Conservation (phyloP, 345 rosid species). For the Boechera stricta region DNA sequence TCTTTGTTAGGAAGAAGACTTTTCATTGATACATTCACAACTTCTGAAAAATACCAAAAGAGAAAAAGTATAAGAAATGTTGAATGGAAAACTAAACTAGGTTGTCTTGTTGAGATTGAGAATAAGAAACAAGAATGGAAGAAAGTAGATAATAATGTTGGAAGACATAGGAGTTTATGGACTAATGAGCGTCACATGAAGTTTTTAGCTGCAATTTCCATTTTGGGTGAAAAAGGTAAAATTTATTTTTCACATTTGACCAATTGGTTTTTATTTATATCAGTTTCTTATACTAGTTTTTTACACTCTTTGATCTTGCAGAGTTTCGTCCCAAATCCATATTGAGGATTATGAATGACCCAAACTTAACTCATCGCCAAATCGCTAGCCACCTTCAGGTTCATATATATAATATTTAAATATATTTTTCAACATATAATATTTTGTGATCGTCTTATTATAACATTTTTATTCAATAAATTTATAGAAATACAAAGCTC, state of each 20-base stretch:
- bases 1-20: neutral
- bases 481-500: conserved; percentile 57
- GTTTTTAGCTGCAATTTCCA: conserved; percentile 49
- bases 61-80: neutral
- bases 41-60: neutral
- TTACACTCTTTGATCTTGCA: conserved; percentile 4
- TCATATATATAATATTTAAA: neutral
- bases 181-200: conserved; percentile 49
- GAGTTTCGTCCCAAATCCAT: conserved; percentile 57
- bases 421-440: neutral
- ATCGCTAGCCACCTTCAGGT: conserved; percentile 75
- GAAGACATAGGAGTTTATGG: conserved; percentile 43
- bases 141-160: neutral
- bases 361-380: conserved; percentile 53
- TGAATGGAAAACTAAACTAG: neutral
- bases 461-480: neutral
- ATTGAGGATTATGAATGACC: conserved; percentile 51
- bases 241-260: neutral
- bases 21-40: neutral
- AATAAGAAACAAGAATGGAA: neutral
- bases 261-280: neutral
- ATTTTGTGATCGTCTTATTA: neutral
- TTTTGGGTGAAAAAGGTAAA: conserved; percentile 50
- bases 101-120: neutral
- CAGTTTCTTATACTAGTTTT: neutral